These are phyloP conservation scores for Triticum timopheevii DNA, from an alignment of 176 grass and related monocot species.

Conservation along the genomic window DNA sequence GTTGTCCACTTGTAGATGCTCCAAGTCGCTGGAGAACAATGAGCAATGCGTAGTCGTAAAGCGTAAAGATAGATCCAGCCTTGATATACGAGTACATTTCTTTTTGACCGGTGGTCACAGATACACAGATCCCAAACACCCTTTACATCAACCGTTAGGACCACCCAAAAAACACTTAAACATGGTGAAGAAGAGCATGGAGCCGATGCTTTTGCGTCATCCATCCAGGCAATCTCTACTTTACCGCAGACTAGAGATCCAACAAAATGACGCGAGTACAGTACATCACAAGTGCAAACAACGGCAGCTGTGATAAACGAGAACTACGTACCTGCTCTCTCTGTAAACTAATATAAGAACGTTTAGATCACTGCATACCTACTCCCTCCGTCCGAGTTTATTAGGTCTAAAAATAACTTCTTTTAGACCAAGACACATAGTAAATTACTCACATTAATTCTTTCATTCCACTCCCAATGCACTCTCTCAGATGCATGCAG, in stretches of 20 bases:
- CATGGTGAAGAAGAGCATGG: neutral
- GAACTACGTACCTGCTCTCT: too few species aligned
- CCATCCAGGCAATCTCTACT: neutral
- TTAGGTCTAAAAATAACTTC: too few species aligned
- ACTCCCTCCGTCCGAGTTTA: too few species aligned
- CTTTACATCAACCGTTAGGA: neutral
- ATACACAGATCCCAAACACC: neutral
- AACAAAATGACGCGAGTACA: neutral
- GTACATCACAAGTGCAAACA: too few species aligned
- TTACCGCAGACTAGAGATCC: neutral
- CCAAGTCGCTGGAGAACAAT: neutral
- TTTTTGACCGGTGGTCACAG: constrained; percentile 19
- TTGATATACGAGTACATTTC: constrained; percentile 19
- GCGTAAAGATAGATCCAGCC: neutral
- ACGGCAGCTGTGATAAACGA: too few species aligned
- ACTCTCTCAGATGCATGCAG: too few species aligned
- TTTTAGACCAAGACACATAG: too few species aligned
- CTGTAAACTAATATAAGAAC: too few species aligned
- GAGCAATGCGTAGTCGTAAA: neutral
- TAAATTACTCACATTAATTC: too few species aligned
- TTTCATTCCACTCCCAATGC: too few species aligned
- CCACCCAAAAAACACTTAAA: neutral
- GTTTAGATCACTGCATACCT: too few species aligned
- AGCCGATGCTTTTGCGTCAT: neutral
- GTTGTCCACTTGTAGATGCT: too few species aligned